Conservation (phyloP, 352 stramenopile species). For the Phytophthora pluvialis region DNA sequence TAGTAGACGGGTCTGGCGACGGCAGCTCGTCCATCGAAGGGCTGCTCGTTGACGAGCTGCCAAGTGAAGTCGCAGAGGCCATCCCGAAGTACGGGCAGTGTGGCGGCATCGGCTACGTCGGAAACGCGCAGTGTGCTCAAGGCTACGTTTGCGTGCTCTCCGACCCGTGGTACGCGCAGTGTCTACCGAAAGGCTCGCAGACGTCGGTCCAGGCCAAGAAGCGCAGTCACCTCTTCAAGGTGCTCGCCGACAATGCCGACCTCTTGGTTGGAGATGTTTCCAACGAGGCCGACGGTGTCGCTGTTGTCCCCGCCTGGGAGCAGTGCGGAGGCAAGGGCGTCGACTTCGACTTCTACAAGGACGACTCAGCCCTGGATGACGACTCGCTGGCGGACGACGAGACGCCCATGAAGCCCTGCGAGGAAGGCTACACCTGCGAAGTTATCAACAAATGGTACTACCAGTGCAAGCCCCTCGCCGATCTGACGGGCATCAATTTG, state of each 20-base stretch:
- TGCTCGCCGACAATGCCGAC: constrained; percentile 6
- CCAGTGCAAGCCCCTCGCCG: constrained; percentile 37
- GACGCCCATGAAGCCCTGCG: constrained; percentile 27
- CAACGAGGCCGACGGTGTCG: neutral
- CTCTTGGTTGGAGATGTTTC: constrained; percentile 18
- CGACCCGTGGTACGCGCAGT: constrained; percentile 55
- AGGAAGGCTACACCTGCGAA: constrained; percentile 41
- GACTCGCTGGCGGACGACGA: constrained; percentile 14
- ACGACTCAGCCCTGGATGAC: constrained; percentile 9
- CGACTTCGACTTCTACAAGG: constrained; percentile 32
- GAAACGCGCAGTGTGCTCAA: constrained; percentile 20
- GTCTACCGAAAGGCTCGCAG: constrained; percentile 29
- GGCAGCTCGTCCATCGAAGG: constrained; percentile 9
- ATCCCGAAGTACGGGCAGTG: constrained; percentile 40
- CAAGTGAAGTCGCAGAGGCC: constrained; percentile 12
- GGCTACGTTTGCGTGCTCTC: constrained; percentile 37
- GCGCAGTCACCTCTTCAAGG: constrained; percentile 6
- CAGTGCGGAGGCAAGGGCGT: constrained; percentile 42
- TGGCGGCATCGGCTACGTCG: constrained; percentile 28
- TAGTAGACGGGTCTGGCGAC: constrained; percentile 9
- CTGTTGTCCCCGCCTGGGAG: constrained; percentile 24
- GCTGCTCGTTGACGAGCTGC: constrained; percentile 3
- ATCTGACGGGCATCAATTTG: constrained; percentile 25
- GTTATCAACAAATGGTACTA: constrained; percentile 52
- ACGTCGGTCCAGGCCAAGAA: constrained; percentile 11